These are phyloP conservation scores for Coleophoma crateriformis DNA, from an alignment of 2,329 filamentous ascomycete species.

Conservation along the genomic window DNA sequence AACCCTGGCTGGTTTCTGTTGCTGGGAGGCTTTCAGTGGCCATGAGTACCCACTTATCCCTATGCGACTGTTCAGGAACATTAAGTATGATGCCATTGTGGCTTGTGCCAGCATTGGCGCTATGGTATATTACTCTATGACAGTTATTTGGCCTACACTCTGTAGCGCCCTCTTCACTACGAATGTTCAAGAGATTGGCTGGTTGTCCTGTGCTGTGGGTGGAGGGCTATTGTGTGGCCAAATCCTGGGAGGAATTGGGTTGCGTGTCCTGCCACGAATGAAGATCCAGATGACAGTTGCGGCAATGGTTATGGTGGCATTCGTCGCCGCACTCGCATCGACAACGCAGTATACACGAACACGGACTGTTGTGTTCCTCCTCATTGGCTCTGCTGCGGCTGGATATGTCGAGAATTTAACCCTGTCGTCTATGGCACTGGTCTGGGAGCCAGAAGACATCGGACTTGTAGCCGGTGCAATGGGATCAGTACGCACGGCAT, in stretches of 20 bases:
- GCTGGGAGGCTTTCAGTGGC: slow-evolving; percentile 15
- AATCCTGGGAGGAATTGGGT: slow-evolving; percentile 6
- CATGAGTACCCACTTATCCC: slow-evolving; percentile 29
- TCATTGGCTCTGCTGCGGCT: slow-evolving; percentile 26
- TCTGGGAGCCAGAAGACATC: slow-evolving; percentile 41
- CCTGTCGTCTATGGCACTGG: slow-evolving; percentile 37
- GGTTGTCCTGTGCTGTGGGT: slow-evolving; percentile 10
- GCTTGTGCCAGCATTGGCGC: slow-evolving; percentile 25
- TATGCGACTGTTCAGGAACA: slow-evolving; percentile 28
- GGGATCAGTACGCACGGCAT: slow-evolving; percentile 37
- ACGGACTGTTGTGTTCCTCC: slow-evolving; percentile 26
- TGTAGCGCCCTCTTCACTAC: slow-evolving; percentile 7
- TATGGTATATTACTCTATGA: slow-evolving; percentile 28
- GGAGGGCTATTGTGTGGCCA: slow-evolving; percentile 6
- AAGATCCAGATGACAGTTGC: slow-evolving; percentile 9
- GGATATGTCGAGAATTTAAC: slow-evolving; percentile 35
- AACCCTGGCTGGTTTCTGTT: slow-evolving; percentile 11
- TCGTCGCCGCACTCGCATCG: slow-evolving; percentile 5
- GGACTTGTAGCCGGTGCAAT: slow-evolving; percentile 38
- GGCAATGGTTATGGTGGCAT: slow-evolving; percentile 8
- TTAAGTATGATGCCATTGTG: slow-evolving; percentile 26
- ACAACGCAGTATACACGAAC: not conserved
- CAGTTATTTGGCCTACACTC: slow-evolving; percentile 26
- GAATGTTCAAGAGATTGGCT: slow-evolving; percentile 4
- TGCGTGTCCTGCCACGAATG: slow-evolving; percentile 6